These are phyloP conservation scores for Podila clonocystis DNA, from an alignment of 192 early-diverging fungal species.

Conservation along the genomic window DNA sequence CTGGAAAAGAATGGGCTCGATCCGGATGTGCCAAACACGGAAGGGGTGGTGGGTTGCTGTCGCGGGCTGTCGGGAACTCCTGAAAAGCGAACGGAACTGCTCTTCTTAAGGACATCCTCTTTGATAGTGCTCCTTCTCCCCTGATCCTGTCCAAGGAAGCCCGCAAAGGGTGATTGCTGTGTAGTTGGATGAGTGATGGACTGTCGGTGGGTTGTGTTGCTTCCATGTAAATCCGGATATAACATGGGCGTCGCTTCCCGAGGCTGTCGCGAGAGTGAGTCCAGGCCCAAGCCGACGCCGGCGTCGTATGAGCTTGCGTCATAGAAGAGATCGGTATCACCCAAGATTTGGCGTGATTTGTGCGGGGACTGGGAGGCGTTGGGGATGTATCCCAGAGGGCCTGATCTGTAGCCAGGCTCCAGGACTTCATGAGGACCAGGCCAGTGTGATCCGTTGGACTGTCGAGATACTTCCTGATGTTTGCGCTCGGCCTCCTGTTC, in stretches of 20 bases:
- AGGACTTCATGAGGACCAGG: slow-evolving; percentile 21
- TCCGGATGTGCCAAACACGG: slow-evolving; percentile 20
- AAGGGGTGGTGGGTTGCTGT: slow-evolving; percentile 8
- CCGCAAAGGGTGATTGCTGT: background rate
- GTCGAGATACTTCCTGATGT: background rate
- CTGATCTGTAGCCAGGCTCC: slow-evolving; percentile 28
- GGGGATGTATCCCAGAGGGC: slow-evolving; percentile 27
- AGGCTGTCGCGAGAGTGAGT: background rate
- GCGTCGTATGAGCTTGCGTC: background rate
- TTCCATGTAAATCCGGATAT: background rate
- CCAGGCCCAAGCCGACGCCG: slow-evolving; percentile 4
- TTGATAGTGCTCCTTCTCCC: background rate
- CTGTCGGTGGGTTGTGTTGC: background rate
- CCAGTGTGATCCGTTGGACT: background rate
- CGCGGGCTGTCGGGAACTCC: slow-evolving; percentile 10
- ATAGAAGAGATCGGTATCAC: background rate
- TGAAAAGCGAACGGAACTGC: slow-evolving; percentile 33
- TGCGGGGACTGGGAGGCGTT: background rate
- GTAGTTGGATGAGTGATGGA: background rate
- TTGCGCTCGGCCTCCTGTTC: slow-evolving; percentile 26
- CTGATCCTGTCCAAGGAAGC: background rate
- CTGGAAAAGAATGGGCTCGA: slow-evolving; percentile 3
- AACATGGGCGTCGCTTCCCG: background rate
- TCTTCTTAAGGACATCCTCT: slow-evolving; percentile 17
- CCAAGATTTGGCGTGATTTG: background rate